Conservation (phyloP, 768 basidiomycete genomes). For the Auriscalpium vulgare region DNA sequence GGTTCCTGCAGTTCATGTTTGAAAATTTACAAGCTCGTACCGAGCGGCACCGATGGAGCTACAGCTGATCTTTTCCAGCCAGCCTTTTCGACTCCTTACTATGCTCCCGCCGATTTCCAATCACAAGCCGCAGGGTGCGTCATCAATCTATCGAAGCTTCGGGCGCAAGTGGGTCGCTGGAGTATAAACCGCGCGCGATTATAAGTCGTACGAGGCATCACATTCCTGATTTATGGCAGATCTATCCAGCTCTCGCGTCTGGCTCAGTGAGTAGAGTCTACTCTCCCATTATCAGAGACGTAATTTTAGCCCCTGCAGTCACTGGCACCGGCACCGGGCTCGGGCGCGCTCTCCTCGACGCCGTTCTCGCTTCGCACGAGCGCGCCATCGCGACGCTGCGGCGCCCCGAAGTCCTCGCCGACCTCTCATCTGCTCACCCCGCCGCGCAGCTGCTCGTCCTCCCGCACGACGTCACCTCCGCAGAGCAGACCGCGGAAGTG, state of each 20-base stretch:
- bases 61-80: no score
- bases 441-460: background rate
- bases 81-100: no score
- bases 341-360: background rate
- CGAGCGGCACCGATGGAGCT: no score
- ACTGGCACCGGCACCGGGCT: background rate
- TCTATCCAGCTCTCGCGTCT: background rate
- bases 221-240: background rate
- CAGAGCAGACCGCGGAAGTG: background rate
- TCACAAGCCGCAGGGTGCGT: no score
- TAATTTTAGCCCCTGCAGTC: background rate
- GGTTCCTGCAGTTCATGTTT: no score
- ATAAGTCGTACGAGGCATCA: no score
- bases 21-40: no score
- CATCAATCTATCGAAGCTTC: no score
- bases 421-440: background rate
- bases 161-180: no score
- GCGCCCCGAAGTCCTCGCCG: background rate
- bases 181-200: no score
- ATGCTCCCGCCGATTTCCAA: no score
- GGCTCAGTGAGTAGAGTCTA: background rate
- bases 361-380: background rate
- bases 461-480: background rate
- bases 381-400: constrained; percentile 2
- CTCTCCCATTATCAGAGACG: no score